phyloP scores from a whole-genome alignment of 257 asterid genomes.

The Solanum acaule region DNA sequence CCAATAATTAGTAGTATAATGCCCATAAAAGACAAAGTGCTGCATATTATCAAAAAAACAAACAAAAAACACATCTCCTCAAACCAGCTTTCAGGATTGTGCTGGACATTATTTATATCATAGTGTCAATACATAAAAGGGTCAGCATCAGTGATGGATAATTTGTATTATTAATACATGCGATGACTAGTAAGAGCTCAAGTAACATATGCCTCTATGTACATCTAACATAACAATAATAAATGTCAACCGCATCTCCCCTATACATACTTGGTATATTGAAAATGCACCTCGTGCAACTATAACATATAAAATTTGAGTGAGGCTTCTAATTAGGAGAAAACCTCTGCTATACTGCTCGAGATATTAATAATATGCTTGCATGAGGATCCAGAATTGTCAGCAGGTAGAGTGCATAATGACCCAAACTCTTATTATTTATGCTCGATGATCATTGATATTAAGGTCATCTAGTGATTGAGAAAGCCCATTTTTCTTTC shows the following conservation, averaged over 20 bases:
- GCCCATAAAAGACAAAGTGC: neutral
- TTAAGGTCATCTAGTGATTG: constrained; percentile 24
- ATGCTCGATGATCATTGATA: constrained; percentile 20
- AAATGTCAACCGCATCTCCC: neutral
- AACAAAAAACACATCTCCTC: neutral
- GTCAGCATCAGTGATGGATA: neutral
- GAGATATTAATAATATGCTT: neutral
- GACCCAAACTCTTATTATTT: neutral
- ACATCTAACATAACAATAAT: neutral
- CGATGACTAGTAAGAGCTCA: neutral
- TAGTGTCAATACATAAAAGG: neutral
- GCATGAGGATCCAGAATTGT: neutral
- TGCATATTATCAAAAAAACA: neutral
- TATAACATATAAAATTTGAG: neutral
- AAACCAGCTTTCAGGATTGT: neutral
- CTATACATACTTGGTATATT: neutral
- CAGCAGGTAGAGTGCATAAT: neutral
- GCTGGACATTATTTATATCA: neutral
- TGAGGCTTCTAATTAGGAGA: neutral
- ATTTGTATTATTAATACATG: neutral
- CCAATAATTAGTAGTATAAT: neutral
- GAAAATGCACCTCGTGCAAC: neutral
- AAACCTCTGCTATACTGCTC: neutral
- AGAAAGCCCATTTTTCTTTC: constrained; percentile 22
- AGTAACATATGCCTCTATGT: neutral